Evolutionary conservation across 1,284 basidiomycete species (phyloP).

Genomic region (Cerioporus squamosus): DNA sequence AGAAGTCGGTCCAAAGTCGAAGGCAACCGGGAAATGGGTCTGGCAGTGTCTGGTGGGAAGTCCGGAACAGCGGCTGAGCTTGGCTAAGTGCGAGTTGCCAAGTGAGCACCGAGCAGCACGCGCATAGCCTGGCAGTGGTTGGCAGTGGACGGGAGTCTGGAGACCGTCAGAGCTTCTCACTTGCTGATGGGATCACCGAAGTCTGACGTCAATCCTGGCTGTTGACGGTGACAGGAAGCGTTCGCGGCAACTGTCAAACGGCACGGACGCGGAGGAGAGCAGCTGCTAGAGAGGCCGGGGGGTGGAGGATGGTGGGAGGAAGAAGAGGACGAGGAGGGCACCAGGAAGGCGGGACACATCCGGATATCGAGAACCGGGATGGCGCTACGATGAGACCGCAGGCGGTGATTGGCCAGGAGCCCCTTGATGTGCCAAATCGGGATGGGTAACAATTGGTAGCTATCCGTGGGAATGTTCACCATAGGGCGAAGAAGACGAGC

Average conservation of each 20-base stretch:
- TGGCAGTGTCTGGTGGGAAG: no score
- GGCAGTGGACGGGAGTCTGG: no score
- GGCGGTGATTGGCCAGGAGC: slow-evolving; percentile 15
- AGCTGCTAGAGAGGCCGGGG: not conserved
- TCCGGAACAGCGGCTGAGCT: no score
- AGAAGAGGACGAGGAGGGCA: slow-evolving; percentile 3
- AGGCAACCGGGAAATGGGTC: no score
- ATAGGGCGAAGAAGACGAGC: slow-evolving; percentile 6
- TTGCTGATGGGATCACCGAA: slow-evolving; percentile 15
- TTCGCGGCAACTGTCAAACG: not conserved
- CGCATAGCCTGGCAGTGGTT: no score
- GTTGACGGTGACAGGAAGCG: not conserved
- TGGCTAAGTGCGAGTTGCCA: no score
- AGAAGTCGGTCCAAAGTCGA: no score
- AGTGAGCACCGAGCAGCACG: no score
- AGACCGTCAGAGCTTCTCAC: not conserved
- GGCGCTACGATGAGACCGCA: slow-evolving; percentile 6
- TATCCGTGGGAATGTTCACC: slow-evolving; percentile 23
- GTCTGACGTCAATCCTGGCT: not conserved
- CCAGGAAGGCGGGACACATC: not conserved
- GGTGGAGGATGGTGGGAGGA: slow-evolving; percentile 1
- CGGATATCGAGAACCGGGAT: not conserved
- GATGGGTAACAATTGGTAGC: slow-evolving; percentile 23
- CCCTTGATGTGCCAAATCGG: slow-evolving; percentile 15
- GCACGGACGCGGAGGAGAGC: not conserved